phyloP scores from a whole-genome alignment of 306 rosid genomes.

The Quercus rubra region DNA sequence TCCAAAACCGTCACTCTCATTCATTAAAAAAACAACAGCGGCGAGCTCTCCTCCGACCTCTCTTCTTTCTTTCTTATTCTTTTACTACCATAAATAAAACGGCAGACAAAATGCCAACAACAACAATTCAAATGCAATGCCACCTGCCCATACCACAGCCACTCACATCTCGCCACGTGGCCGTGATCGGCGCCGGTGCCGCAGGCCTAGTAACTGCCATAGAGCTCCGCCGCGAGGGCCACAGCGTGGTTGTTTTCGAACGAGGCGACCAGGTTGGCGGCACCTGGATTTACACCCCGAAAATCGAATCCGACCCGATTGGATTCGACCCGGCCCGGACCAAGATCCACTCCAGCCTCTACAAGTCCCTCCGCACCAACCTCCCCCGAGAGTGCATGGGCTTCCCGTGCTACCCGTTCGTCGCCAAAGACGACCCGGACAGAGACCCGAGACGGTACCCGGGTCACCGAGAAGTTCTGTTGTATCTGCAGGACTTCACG shows the following conservation, averaged over 20 bases:
- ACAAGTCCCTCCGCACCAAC: slow-evolving; percentile 72
- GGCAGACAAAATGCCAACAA: too few relatives aligned
- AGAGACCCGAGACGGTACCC: slow-evolving; percentile 68
- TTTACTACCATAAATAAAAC: too few relatives aligned
- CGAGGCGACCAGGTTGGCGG: slow-evolving; percentile 53
- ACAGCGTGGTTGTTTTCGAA: slow-evolving; percentile 59
- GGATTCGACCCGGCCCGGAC: slow-evolving; percentile 45
- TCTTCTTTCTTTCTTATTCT: too few relatives aligned
- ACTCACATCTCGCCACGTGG: slow-evolving; percentile 42
- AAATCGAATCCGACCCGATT: slow-evolving; percentile 56
- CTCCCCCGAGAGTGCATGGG: slow-evolving; percentile 77
- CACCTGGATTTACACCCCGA: slow-evolving; percentile 57
- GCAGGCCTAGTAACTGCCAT: slow-evolving; percentile 60
- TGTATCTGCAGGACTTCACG: slow-evolving; percentile 47
- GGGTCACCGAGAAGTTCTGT: slow-evolving; percentile 50
- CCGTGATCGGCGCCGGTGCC: slow-evolving; percentile 75
- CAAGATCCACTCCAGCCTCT: slow-evolving; percentile 59
- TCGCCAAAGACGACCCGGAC: slow-evolving; percentile 23
- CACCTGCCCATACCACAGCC: too few relatives aligned
- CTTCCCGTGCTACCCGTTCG: slow-evolving; percentile 59
- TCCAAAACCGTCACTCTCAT: too few relatives aligned
- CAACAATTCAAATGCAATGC: too few relatives aligned
- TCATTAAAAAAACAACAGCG: too few relatives aligned
- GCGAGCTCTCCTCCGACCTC: too few relatives aligned
- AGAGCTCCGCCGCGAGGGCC: slow-evolving; percentile 73